These are phyloP conservation scores for Podospora pseudoanserina DNA, from an alignment of 495 filamentous ascomycete species.

Conservation along the genomic window DNA sequence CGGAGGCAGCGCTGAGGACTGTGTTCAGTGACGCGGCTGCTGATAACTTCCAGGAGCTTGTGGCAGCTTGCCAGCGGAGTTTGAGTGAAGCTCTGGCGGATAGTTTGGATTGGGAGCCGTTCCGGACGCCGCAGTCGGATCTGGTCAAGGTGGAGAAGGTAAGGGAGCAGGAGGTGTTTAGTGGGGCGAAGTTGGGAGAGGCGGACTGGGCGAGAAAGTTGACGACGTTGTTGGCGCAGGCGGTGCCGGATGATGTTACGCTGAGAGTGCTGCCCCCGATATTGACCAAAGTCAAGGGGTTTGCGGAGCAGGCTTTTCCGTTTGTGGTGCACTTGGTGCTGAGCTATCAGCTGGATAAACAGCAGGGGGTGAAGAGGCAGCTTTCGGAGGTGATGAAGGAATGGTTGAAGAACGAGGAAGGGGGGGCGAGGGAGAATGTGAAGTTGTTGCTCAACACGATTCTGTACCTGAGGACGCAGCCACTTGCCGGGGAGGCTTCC, in stretches of 20 bases:
- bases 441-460: slow-evolving; percentile 70
- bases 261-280: slow-evolving; percentile 61
- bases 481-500: slow-evolving; percentile 67
- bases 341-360: slow-evolving; percentile 46
- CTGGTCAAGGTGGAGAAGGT: slow-evolving; percentile 19
- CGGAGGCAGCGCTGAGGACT: slow-evolving; percentile 71
- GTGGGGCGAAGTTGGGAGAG: slow-evolving; percentile 33
- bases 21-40: slow-evolving; percentile 56
- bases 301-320: slow-evolving; percentile 70
- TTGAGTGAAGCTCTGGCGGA: slow-evolving; percentile 39
- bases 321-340: slow-evolving; percentile 79
- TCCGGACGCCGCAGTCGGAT: slow-evolving; percentile 47
- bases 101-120: slow-evolving; percentile 50
- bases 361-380: slow-evolving; percentile 43
- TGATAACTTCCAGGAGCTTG: slow-evolving; percentile 43
- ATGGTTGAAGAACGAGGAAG: slow-evolving; percentile 48
- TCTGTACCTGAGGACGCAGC: slow-evolving; percentile 83
- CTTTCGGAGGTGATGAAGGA: slow-evolving; percentile 48
- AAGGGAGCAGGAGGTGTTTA: slow-evolving; percentile 30
- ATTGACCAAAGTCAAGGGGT: slow-evolving; percentile 56
- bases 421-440: slow-evolving; percentile 43
- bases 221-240: slow-evolving; percentile 56
- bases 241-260: slow-evolving; percentile 59
- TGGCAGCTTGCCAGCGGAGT: slow-evolving; percentile 47
- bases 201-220: slow-evolving; percentile 62